These are phyloP conservation scores for Arachnopeziza araneosa DNA, from an alignment of 2,329 filamentous ascomycete species.

Conservation along the genomic window DNA sequence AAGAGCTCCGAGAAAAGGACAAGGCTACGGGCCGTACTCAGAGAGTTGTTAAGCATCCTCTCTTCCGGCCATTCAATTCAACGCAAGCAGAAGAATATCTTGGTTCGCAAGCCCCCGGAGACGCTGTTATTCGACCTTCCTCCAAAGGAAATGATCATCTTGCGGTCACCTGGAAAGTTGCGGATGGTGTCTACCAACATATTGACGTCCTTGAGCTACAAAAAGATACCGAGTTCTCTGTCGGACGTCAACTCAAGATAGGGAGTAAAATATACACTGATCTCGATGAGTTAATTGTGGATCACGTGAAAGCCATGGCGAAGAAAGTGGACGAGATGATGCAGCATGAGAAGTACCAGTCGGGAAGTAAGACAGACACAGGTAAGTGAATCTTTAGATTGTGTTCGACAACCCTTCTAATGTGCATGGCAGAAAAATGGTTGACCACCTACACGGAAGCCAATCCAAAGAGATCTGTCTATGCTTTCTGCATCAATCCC, in stretches of 20 bases:
- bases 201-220: constrained; percentile 95
- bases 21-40: constrained; percentile 79
- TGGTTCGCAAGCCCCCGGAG: constrained; percentile 76
- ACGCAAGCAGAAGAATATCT: constrained; percentile 91
- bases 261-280: constrained; percentile 90
- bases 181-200: constrained; percentile 93
- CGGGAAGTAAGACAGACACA: constrained; percentile 70
- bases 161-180: constrained; percentile 96
- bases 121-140: constrained; percentile 91
- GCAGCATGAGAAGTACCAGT: constrained; percentile 89
- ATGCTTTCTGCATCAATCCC: constrained; percentile 91
- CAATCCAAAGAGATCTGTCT: constrained; percentile 88
- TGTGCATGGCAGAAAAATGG: constrained; percentile 69
- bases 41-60: constrained; percentile 93
- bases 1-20: constrained; percentile 80
- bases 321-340: constrained; percentile 97
- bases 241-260: constrained; percentile 80
- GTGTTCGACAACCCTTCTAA: constrained; percentile 2
- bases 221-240: constrained; percentile 94
- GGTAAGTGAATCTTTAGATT: constrained; percentile 54
- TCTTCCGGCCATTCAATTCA: constrained; percentile 91
- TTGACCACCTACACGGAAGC: constrained; percentile 92
- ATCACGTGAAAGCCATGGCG: constrained; percentile 96
- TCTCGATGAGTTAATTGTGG: constrained; percentile 93
- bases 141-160: constrained; percentile 94